Base-by-base conservation (phyloP, 2,329 filamentous ascomycete species). In the Aureobasidium subglaciale region DNA sequence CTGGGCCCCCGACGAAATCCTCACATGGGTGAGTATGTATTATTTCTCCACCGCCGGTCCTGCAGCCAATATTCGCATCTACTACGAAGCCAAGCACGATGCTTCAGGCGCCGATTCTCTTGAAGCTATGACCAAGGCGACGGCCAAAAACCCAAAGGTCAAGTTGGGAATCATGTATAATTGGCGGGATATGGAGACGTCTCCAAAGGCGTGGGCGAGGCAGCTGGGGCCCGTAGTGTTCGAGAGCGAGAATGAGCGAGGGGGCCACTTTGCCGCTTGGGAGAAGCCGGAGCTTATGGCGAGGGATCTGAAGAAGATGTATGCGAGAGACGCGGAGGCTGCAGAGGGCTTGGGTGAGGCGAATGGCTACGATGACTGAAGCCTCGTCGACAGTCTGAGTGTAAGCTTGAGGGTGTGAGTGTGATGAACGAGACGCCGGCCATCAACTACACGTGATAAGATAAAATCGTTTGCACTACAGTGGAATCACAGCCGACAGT, bases 21-120 rank as follows among this genome's bases (percentile, higher is more conserved):
- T 88, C 27, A 88, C 83, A 0, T 92, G 87, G 88, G 70, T 90
- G 1, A 81, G 77, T 48, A 78, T 91, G 37, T 91, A 91, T 67
- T 82, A 79, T 65, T 90, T 90, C 70, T 84, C 81, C 8, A 78
- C 73, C 0, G 84, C 86, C 1, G 87, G 88, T 0, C 84, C 87
- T 0, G 83, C 82, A 1, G 85, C 87, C 0, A 83, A 79, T 59
- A 66, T 81, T 7, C 70, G 84, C 7, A 88, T 90, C 50, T 92
- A 92, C 70, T 90, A 90, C 63, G 87, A 90, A 68, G 71, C 74
- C 0, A 68, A 62, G 7, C 82, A 84, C 56, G 69, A 73, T 38
- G 67, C 67, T 5, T 63, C 68, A 48, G 76, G 71, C 68, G 16
- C 10, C 2, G 35, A 54, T 29, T 18, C 35, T 6, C 18, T 22